A percentile compares a stretch with the other conserved stretches of the same genome.
These are phyloP conservation scores for Saturnispora hagleri DNA, from an alignment of 805 yeast genomes.

Conservation along the genomic window DNA sequence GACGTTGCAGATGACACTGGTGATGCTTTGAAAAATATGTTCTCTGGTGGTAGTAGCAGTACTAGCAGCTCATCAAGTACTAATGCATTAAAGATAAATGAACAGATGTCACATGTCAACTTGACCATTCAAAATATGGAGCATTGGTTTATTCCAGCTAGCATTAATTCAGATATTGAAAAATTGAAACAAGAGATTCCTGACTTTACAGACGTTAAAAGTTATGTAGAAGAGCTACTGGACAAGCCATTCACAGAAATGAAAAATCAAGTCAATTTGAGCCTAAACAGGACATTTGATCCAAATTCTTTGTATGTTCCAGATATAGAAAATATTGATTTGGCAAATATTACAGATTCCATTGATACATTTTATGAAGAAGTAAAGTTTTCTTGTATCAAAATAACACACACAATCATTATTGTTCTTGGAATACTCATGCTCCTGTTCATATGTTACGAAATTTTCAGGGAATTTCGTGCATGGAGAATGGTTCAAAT, in stretches of 20 bases:
- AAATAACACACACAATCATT: constrained; percentile 31
- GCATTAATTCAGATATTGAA: constrained; percentile 51
- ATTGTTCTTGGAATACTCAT: constrained; percentile 33
- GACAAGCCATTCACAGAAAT: constrained; percentile 50
- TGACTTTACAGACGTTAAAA: constrained; percentile 53
- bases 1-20: constrained; percentile 33
- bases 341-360: constrained; percentile 34
- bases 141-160: constrained; percentile 54
- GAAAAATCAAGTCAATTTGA: constrained; percentile 28
- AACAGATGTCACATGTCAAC: constrained; percentile 39
- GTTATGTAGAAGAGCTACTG: constrained; percentile 46
- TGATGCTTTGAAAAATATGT: constrained; percentile 43
- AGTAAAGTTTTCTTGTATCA: constrained; percentile 26
- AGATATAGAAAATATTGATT: constrained; percentile 21
- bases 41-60: constrained; percentile 19
- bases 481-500: constrained; percentile 39
- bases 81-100: constrained; percentile 26
- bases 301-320: constrained; percentile 34
- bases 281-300: constrained; percentile 15
- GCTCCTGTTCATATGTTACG: constrained; percentile 31
- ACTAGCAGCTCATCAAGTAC: constrained; percentile 27
- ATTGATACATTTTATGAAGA: constrained; percentile 32
- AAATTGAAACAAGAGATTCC: constrained; percentile 47
- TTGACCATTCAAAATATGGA: constrained; percentile 47
- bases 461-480: constrained; percentile 35